A percentile compares a stretch with the other conserved stretches of the same genome.
Evolutionary conservation across 192 early-diverging fungal genomes (phyloP).

Genomic region (Backusella westeae): DNA sequence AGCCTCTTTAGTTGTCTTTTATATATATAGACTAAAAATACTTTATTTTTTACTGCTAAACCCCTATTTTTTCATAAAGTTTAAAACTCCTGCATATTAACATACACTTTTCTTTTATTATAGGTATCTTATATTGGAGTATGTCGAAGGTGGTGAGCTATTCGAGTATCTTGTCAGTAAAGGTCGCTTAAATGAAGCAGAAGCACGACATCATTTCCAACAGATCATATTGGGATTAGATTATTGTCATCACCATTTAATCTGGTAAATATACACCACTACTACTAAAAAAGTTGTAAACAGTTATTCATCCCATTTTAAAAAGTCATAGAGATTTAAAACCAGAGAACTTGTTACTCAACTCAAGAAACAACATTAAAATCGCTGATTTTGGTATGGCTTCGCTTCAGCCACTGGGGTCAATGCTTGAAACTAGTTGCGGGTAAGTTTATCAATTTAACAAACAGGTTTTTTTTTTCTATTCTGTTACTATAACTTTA

Average conservation of each 20-base stretch:
- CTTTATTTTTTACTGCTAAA: neutral
- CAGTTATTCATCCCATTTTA: neutral
- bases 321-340: constrained; percentile 89
- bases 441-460: constrained; percentile 44
- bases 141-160: constrained; percentile 70
- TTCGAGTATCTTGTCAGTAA: constrained; percentile 69
- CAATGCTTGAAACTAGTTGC: constrained; percentile 66
- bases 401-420: constrained; percentile 41
- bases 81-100: constrained; percentile 8
- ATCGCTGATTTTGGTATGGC: constrained; percentile 97
- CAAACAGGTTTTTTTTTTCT: constrained; percentile 9
- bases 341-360: constrained; percentile 71
- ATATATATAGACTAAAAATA: neutral
- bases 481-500: constrained; percentile 19
- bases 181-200: constrained; percentile 56
- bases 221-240: constrained; percentile 70
- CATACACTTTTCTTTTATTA: neutral
- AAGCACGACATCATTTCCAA: constrained; percentile 68
- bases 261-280: constrained; percentile 49
- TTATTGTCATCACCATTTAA: constrained; percentile 63
- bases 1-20: constrained; percentile 3
- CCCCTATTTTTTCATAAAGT: neutral
- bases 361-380: constrained; percentile 67
- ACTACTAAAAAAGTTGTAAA: neutral
- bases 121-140: constrained; percentile 67